Conservation (phyloP, 2,329 filamentous ascomycete genomes). For the Coleophoma cylindrospora region DNA sequence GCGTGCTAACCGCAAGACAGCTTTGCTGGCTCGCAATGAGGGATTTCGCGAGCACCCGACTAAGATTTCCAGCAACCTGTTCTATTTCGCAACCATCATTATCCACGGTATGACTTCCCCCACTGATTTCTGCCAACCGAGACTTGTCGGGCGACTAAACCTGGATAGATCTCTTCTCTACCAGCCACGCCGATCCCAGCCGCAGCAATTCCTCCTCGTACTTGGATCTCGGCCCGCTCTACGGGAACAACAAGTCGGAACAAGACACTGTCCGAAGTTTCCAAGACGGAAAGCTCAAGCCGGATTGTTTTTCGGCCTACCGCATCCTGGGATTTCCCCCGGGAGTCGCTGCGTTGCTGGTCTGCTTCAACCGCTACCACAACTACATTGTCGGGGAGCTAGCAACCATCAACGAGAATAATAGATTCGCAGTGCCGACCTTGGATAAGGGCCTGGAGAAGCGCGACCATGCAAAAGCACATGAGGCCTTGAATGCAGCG, state of each 20-base stretch:
- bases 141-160: no score
- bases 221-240: slow-evolving; percentile 39
- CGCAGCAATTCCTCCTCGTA: slow-evolving; percentile 37
- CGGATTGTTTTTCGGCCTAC: slow-evolving; percentile 65
- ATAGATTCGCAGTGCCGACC: slow-evolving; percentile 59
- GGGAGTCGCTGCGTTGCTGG: slow-evolving; percentile 61
- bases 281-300: slow-evolving; percentile 64
- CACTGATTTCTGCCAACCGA: no score
- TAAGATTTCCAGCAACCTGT: slow-evolving; percentile 39
- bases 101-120: slow-evolving; percentile 33
- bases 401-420: slow-evolving; percentile 75
- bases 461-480: slow-evolving; percentile 65
- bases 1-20: not conserved
- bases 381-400: slow-evolving; percentile 78
- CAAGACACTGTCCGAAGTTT: slow-evolving; percentile 52
- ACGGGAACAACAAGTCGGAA: slow-evolving; percentile 36
- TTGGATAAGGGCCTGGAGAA: slow-evolving; percentile 49
- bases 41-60: slow-evolving; percentile 31
- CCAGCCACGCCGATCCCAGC: slow-evolving; percentile 27
- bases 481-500: slow-evolving; percentile 72
- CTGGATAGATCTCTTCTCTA: slow-evolving; percentile 34
- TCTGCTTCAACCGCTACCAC: slow-evolving; percentile 81
- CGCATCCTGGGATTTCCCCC: slow-evolving; percentile 65
- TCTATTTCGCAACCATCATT: slow-evolving; percentile 45
- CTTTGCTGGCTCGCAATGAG: slow-evolving; percentile 41